Base-by-base conservation (phyloP, 371 early-diverging fungal species). In the Scutellospora calospora region DNA sequence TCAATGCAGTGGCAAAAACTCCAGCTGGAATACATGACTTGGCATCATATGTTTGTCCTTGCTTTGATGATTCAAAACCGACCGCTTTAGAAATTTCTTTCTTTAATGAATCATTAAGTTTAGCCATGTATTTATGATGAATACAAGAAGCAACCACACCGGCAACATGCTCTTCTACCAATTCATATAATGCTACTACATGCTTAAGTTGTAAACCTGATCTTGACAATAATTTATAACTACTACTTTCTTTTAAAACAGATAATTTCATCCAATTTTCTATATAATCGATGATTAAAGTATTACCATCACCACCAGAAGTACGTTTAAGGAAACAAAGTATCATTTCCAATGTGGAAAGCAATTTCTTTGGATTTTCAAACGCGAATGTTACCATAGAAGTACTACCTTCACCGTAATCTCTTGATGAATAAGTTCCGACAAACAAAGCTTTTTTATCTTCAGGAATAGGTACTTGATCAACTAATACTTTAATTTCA, bases 261-360 rank as follows among this genome's bases (percentile, higher is more conserved):
- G 78, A 5, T 57, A 79, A 33, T 49, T 81, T 79, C 25, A 76
- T 65, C 81, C 81, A 81, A 65, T 77, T 81, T 18, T 81, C 27
- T 41, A 63, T 29, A 38, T 79, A 81, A 27, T 81, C 76, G 5
- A 18, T 63, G 11, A 81, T 62, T 14, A 76, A 41, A 0, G 80
- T 63, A 5, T 74, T 51, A 33, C 54, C 11, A 27, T 63, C 65
- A 2, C 62, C 38, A 25, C 35, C 38, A n/a, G 66, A 52, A 16
- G 25, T 63, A 25, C 80, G 31, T 51, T 49, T 76, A 3, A 81
- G 14, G 29, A 65, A 81, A 59, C 76, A 76, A 27, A 81, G 33
- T 1, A 81, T 62, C 18, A 76, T 51, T 66, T 81, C 65, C 4
- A 81, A 59, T 4, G 62, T 2, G 8, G 63, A 57, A 16, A 76